Evolutionary conservation across 225 moss, liverwort and hornwort species (phyloP).

Genomic region (Physcomitrium patens): DNA sequence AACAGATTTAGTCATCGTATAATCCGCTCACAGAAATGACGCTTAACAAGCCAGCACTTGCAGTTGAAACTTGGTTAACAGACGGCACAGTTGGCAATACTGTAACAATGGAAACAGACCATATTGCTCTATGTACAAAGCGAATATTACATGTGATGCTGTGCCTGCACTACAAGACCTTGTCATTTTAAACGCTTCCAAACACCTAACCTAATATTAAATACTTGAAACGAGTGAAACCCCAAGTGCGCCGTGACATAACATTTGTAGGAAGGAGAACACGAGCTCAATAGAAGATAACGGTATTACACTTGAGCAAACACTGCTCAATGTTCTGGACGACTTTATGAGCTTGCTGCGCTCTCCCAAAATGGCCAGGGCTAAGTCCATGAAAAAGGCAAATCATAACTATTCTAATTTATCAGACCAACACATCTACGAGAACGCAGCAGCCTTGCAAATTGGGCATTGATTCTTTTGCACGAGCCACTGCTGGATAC

Average conservation of each 20-base stretch:
- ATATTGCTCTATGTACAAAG: constrained; percentile 23
- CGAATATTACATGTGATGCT: constrained; percentile 24
- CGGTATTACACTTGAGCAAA: constrained; percentile 50
- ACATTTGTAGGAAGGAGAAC: constrained; percentile 23
- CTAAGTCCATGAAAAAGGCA: constrained; percentile 40
- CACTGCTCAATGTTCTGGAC: constrained; percentile 39
- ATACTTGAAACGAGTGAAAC: constrained; percentile 20
- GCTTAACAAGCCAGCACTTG: too few relatives aligned
- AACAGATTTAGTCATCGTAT: too few relatives aligned
- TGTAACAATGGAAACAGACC: background rate
- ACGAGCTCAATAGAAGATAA: constrained; percentile 38
- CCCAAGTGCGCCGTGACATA: constrained; percentile 23
- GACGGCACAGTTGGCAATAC: background rate
- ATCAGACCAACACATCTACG: constrained; percentile 53
- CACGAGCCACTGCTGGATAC: constrained; percentile 88
- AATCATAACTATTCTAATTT: constrained; percentile 38
- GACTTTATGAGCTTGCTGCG: constrained; percentile 28
- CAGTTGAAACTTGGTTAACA: too few relatives aligned
- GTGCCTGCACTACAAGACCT: constrained; percentile 10
- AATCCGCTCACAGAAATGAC: too few relatives aligned
- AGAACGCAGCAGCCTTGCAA: constrained; percentile 84
- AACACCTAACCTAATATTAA: constrained; percentile 17
- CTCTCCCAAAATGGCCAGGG: constrained; percentile 43
- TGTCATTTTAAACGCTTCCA: constrained; percentile 19
- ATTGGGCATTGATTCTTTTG: constrained; percentile 95